Base-by-base conservation (phyloP, 2,329 filamentous ascomycete genomes). In the Trichoderma sp. region DNA sequence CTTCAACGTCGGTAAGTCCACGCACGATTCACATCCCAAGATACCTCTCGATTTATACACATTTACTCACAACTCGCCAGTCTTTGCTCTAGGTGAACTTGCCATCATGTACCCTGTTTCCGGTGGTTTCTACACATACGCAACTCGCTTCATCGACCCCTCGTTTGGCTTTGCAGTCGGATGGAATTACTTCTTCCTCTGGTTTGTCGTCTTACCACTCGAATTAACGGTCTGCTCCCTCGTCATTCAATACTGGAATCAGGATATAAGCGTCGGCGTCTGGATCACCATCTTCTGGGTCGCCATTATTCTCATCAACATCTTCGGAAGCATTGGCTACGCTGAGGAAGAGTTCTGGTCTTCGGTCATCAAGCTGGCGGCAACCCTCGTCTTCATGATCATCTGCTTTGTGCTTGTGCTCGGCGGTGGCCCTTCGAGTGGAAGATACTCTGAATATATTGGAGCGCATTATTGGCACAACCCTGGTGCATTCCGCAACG, bases 81-180 rank as follows among this genome's bases (percentile, higher is more conserved):
- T 91, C 77, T 89, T 89, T 80, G 90, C 90, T 75, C 87, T 92
- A 67, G 90, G 89, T 78, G 90, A 92, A 80, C 83, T 92, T 69
- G 89, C 90, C 75, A 88, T 91, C 79, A 87, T 91, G 85, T 92
- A 88, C 77, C 90, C 90, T 18, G 87, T 91, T 80, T 90, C 89
- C 79, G 90, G 90, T 81, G 89, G 89, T 77, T 92, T 92, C 85
- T 91, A 90, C 79, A 89, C 88, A 31, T 91, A 91, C 83, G 89
- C 88, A 33, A 86, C 86, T 74, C 89, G 90, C 71, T 92, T 92
- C 80, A 88, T 92, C 77, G 90, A 91, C 80, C 90, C 90, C 31
- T 88, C 90, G 1, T 91, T 89, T 85, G 88, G 88, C 76, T 89
- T 89, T 68, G 88, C 88, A 76, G 88, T 89, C 84, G 87, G 88